Conservation (phyloP, 2,329 filamentous ascomycete genomes). For the Trichophaea hybrida region DNA sequence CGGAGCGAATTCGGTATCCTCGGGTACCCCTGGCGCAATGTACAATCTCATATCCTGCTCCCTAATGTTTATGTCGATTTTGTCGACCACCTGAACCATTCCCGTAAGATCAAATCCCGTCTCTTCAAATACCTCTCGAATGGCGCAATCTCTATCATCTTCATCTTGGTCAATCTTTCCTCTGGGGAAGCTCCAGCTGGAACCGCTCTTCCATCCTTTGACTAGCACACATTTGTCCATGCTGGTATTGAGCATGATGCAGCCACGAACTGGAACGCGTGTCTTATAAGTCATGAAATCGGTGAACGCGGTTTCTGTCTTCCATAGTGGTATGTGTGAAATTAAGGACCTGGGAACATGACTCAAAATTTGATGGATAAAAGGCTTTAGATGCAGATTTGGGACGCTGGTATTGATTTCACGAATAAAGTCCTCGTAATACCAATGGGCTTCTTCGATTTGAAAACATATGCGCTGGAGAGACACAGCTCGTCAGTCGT, state of each 20-base stretch:
- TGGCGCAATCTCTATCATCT: conserved; percentile 79
- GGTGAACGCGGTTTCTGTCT: conserved; percentile 75
- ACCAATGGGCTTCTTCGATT: conserved; percentile 99
- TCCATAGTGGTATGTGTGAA: conserved; percentile 42
- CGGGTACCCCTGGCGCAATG: conserved; percentile 76
- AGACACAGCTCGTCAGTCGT: neutral
- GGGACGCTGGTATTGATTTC: conserved; percentile 74
- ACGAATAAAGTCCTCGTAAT: conserved; percentile 98
- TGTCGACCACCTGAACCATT: conserved; percentile 53
- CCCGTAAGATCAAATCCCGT: conserved; percentile 82
- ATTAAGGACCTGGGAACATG: conserved; percentile 52
- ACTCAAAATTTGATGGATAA: conserved; percentile 81
- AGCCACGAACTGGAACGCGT: conserved; percentile 80
- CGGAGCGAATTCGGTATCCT: conserved; percentile 76
- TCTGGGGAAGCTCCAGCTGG: conserved; percentile 90
- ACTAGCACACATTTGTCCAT: conserved; percentile 92
- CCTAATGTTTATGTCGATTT: conserved; percentile 69
- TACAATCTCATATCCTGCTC: conserved; percentile 89
- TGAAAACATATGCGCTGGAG: conserved; percentile 77
- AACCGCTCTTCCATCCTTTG: conserved; percentile 93
- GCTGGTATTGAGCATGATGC: conserved; percentile 79
- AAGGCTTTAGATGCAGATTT: conserved; percentile 55
- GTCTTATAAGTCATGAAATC: conserved; percentile 92
- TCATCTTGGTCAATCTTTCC: conserved; percentile 99
- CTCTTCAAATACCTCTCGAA: conserved; percentile 91